phyloP scores from a whole-genome alignment of 73 alveolate genomes.

The Tetrahymena thermophila region DNA sequence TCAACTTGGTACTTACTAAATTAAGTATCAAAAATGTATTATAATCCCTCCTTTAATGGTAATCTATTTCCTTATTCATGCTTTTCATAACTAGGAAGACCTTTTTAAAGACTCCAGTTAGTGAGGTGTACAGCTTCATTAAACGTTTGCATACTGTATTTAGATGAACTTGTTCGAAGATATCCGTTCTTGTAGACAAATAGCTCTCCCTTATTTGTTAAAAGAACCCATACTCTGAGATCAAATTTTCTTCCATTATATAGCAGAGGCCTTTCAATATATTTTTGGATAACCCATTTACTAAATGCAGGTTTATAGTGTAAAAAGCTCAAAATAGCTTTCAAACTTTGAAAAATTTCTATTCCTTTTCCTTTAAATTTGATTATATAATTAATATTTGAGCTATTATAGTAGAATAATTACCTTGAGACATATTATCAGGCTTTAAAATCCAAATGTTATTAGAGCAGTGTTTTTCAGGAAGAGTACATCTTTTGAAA shows the following conservation, averaged over 20 bases:
- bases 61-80: slow-evolving; percentile 85
- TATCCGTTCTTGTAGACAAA: slow-evolving; percentile 76
- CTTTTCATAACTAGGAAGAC: slow-evolving; percentile 63
- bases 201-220: slow-evolving; percentile 56
- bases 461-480: slow-evolving; percentile 70
- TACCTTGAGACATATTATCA: slow-evolving; percentile 40
- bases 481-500: slow-evolving; percentile 41
- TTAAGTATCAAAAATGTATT: slow-evolving; percentile 58
- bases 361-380: slow-evolving; percentile 77
- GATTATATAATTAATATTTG: neutral
- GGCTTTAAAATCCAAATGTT: slow-evolving; percentile 90
- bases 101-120: slow-evolving; percentile 75
- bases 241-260: slow-evolving; percentile 86
- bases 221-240: slow-evolving; percentile 83
- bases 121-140: slow-evolving; percentile 83
- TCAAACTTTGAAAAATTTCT: slow-evolving; percentile 69
- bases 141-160: slow-evolving; percentile 45
- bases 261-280: slow-evolving; percentile 81
- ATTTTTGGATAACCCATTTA: slow-evolving; percentile 80
- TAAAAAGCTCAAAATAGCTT: slow-evolving; percentile 65
- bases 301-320: slow-evolving; percentile 28
- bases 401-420: slow-evolving; percentile 4
- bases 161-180: slow-evolving; percentile 70
- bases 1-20: slow-evolving; percentile 58
- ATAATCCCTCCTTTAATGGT: slow-evolving; percentile 54